These are phyloP conservation scores for Zangia roseola DNA, from an alignment of 768 basidiomycete species.

Conservation along the genomic window DNA sequence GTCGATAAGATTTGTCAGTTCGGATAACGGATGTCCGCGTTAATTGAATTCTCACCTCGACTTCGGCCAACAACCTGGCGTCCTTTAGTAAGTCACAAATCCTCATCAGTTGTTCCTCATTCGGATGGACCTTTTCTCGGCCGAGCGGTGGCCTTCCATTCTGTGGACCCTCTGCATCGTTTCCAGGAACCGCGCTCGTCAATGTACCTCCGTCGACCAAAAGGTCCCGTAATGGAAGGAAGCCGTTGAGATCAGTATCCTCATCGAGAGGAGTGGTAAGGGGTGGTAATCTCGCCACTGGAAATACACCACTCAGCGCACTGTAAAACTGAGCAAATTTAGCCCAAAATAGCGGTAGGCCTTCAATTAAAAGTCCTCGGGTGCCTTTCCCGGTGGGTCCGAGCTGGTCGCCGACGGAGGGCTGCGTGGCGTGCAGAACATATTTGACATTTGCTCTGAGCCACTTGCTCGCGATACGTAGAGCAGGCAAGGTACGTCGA, in stretches of 20 bases:
- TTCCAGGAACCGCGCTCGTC: conserved; percentile 14
- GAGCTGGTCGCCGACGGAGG: conserved; percentile 20
- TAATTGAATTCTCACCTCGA: conserved; percentile 47
- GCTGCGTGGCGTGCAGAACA: conserved; percentile 45
- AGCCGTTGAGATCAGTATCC: conserved; percentile 86
- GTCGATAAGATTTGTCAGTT: conserved; percentile 14
- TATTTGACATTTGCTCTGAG: conserved; percentile 73
- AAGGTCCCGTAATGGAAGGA: conserved; percentile 72
- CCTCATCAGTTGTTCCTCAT: conserved; percentile 94
- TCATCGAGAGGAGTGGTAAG: conserved; percentile 75
- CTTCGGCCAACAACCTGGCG: conserved; percentile 54
- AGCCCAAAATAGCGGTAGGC: conserved; percentile 63
- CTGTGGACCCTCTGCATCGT: conserved; percentile 22
- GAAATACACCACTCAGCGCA: conserved; percentile 65
- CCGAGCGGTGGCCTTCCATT: conserved; percentile 30
- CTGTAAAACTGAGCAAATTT: conserved; percentile 66
- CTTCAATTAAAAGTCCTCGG: conserved; percentile 29
- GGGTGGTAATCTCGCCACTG: conserved; percentile 54
- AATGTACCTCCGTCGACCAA: conserved; percentile 37
- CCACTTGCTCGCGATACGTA: conserved; percentile 92
- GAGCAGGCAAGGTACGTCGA: conserved; percentile 79
- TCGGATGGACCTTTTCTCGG: conserved; percentile 69
- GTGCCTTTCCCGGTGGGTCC: conserved; percentile 15
- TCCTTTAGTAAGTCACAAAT: conserved; percentile 83
- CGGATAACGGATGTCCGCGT: conserved; percentile 3